These are phyloP conservation scores for Candida maltosa DNA, from an alignment of 805 yeast genomes.

Conservation along the genomic window DNA sequence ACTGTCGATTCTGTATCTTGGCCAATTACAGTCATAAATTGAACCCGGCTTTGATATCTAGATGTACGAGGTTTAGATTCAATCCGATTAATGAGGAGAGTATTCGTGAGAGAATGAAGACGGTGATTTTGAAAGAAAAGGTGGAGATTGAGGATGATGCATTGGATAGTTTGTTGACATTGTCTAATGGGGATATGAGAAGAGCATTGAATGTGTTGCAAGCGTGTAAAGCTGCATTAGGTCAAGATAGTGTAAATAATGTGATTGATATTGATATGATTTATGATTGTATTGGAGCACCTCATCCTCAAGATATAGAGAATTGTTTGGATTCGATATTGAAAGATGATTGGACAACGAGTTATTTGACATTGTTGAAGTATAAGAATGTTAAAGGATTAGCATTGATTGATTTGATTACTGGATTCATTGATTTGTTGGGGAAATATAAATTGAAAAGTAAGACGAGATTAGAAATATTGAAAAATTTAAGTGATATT, in stretches of 20 bases:
- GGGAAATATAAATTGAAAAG: constrained; percentile 64
- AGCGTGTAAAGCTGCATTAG: constrained; percentile 79
- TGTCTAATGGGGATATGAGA: constrained; percentile 96
- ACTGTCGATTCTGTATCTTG: constrained; percentile 91
- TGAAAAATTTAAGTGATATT: constrained; percentile 76
- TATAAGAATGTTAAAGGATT: constrained; percentile 75
- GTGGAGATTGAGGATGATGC: constrained; percentile 61
- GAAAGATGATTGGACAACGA: constrained; percentile 84
- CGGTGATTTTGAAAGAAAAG: constrained; percentile 68
- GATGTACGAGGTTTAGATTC: constrained; percentile 94
- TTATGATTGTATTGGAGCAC: constrained; percentile 94
- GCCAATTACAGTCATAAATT: constrained; percentile 95
- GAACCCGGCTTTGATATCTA: constrained; percentile 89
- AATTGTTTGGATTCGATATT: constrained; percentile 71
- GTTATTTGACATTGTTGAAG: constrained; percentile 61
- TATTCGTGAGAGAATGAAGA: constrained; percentile 60
- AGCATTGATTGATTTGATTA: constrained; percentile 82
- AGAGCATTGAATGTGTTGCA: constrained; percentile 89
- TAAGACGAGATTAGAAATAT: constrained; percentile 57
- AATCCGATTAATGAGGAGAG: constrained; percentile 73
- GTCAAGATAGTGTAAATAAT: constrained; percentile 36
- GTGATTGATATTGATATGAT: constrained; percentile 72
- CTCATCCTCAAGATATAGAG: constrained; percentile 83
- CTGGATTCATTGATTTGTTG: constrained; percentile 71
- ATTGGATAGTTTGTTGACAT: constrained; percentile 56